Base-by-base conservation (phyloP, 805 yeast genomes). In the Hanseniaspora pseudoguilliermondii region DNA sequence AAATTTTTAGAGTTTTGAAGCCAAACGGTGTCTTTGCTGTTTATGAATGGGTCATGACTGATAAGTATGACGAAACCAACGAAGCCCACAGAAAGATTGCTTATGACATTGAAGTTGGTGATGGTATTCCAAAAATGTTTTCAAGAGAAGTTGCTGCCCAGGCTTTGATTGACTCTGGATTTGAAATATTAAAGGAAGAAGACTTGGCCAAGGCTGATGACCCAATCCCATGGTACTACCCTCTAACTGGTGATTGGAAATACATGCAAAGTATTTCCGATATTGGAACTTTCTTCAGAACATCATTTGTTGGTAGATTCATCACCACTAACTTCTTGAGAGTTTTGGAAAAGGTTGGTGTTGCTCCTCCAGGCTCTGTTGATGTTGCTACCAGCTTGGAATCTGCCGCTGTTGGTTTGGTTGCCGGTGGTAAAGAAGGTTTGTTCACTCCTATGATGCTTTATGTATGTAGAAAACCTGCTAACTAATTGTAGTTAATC, bases 41-140 rank as follows among this genome's bases (percentile, higher is more conserved):
- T 54, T 93, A 93, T 75, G 98, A 93, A 74, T 93, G 98, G 98
- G 97, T 93, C 61, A 86, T 93, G 95, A 93, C 97, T 59, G 95
- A 89, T 65, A 77, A 74, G 50, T 93, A 88, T 69, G 97, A 93
- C 69, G 95, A 86, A 73, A 72, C 71, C 58, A 88, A 87, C 71
- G 80, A 81, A 63, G 90, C 82, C 71, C 98, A 93, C 74, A 86
- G 96, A 73, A 84, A 84, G 68, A 86, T 93, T 61, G 93, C 95
- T 35, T 91, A 91, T 72, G 97, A 96, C 69, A 93, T 93, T 63
- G 98, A 93, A 75, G 79, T 91, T 60, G 98, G 98, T 68, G 97
- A 93, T 69, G 98, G 98, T 74, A 93, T 93, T 64, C 97, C 98
- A 68, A 89, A 91, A 75, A 93, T 93, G 98, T 88, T 79, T 79